Base-by-base conservation (phyloP, 257 asterid species). In the Forsythia suspensa region DNA sequence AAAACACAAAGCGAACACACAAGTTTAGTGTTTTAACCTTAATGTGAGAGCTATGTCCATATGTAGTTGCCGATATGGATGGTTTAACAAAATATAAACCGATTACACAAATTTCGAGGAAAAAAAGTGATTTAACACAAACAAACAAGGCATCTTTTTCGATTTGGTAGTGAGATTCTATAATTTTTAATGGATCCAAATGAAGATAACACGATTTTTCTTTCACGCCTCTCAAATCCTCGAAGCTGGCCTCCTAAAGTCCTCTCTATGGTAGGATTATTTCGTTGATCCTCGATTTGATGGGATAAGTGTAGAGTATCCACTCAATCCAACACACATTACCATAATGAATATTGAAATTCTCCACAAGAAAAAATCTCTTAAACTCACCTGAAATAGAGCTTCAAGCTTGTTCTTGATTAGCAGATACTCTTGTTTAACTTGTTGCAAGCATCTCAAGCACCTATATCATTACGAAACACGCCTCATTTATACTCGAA, bases 401-500 rank as follows among this genome's bases (percentile, higher is more conserved):
- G 91, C 80, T 79, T 89, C 91, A 16, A 94, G 88, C 86, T 94
- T 91, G 81, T 74, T 52, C 90, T 91, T 94, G 80, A 90, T 91
- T n/a, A 90, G 94, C 80, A 90, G 72, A 83, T 88, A 90, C 84
- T 94, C 96, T 70, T 94, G 96, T 78, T 88, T 87, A 41, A 89
- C 91, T 78, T 87, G 89, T 61, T 86, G 90, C 88, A 92, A 80
- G 88, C 97, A 94, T 80, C 77, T 72, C 75, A 85, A 65, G 82
- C 98, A 92, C 85, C 98, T 94, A 79, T 3, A 80, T 29, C 68
- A 20, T 5, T 41, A 72, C 61, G 79, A 37, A 15, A 16, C 41
- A 39, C 16, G 6, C 4, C 63, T 57, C 52, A 37, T 44, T 70
- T 74, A 70, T 44, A 44, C 21, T 42, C 51, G 29, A 4, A 41